A percentile compares a stretch with the other conserved stretches of the same genome.
These are phyloP conservation scores for Parathielavia hyrcaniae DNA, from an alignment of 495 filamentous ascomycete species.

Conservation along the genomic window DNA sequence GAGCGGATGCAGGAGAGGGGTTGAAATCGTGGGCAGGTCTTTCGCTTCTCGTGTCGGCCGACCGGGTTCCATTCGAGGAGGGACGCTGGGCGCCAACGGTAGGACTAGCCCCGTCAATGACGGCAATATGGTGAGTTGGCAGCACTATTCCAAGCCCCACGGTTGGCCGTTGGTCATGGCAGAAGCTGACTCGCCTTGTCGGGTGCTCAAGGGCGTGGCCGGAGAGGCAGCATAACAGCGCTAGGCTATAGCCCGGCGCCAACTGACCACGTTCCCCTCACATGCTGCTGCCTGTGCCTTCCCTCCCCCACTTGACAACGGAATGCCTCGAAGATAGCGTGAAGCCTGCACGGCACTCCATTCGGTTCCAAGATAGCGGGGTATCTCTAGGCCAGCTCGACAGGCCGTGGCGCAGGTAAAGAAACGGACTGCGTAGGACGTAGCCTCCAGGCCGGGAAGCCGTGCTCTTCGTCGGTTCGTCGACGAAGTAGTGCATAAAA, in stretches of 20 bases:
- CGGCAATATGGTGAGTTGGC: slow-evolving; percentile 31
- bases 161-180: neutral
- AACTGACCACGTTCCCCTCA: slow-evolving; percentile 24
- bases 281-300: slow-evolving; percentile 4
- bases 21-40: neutral
- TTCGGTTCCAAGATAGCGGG: neutral
- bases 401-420: neutral
- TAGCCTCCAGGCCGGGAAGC: neutral
- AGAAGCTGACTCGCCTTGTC: slow-evolving; percentile 5
- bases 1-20: slow-evolving; percentile 8
- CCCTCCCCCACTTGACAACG: slow-evolving; percentile 15
- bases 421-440: neutral
- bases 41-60: slow-evolving; percentile 11
- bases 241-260: slow-evolving; percentile 23
- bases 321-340: slow-evolving; percentile 6
- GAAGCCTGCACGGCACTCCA: slow-evolving; percentile 12
- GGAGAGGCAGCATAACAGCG: slow-evolving; percentile 29
- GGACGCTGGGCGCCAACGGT: neutral
- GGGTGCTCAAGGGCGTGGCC: slow-evolving; percentile 13
- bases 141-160: slow-evolving; percentile 22
- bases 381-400: neutral
- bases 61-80: slow-evolving; percentile 2
- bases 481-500: slow-evolving; percentile 22
- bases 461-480: slow-evolving; percentile 15
- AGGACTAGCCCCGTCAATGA: slow-evolving; percentile 12